These are phyloP conservation scores for Botrytis medusae DNA, from an alignment of 2,329 filamentous ascomycete species.

Conservation along the genomic window DNA sequence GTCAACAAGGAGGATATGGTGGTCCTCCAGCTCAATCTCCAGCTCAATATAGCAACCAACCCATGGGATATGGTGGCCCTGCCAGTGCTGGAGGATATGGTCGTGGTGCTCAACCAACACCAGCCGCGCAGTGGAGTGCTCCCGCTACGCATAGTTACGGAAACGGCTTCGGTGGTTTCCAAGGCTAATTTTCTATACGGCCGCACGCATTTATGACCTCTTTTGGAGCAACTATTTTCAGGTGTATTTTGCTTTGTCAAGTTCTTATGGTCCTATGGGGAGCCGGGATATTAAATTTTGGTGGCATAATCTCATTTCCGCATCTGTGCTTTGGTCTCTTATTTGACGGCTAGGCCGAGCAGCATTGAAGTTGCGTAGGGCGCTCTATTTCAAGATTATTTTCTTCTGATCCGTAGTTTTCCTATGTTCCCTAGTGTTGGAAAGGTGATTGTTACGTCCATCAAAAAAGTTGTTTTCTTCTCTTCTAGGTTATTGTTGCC, in stretches of 20 bases:
- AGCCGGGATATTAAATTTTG: conserved; percentile 34
- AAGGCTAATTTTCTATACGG: conserved; percentile 47
- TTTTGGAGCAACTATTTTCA: conserved; percentile 23
- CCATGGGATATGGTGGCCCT: conserved; percentile 70
- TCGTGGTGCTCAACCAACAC: conserved; percentile 59
- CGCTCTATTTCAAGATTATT: conserved; percentile 35
- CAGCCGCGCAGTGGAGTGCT: conserved; percentile 46
- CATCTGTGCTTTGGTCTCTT: conserved; percentile 31
- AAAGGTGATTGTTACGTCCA: conserved; percentile 36
- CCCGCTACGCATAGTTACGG: conserved; percentile 60
- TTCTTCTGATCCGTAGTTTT: conserved; percentile 34
- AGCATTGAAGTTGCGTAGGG: conserved; percentile 37
- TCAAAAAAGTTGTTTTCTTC: conserved; percentile 40
- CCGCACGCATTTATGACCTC: conserved; percentile 19
- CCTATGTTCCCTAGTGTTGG: conserved; percentile 36
- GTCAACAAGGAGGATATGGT: conserved; percentile 67
- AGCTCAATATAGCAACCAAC: conserved; percentile 62
- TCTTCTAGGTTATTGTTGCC: conserved; percentile 38
- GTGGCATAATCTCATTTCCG: conserved; percentile 31
- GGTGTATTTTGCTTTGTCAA: conserved; percentile 28
- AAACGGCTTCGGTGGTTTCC: conserved; percentile 63
- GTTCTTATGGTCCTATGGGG: conserved; percentile 27
- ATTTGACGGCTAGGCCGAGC: conserved; percentile 33
- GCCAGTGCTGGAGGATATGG: conserved; percentile 82
- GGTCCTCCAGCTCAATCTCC: conserved; percentile 62